Evolutionary conservation across 108 stramenopile genomes (phyloP), one percentile per base, ranked within the genome.

Genomic region (Epipyxis sp.): DNA sequence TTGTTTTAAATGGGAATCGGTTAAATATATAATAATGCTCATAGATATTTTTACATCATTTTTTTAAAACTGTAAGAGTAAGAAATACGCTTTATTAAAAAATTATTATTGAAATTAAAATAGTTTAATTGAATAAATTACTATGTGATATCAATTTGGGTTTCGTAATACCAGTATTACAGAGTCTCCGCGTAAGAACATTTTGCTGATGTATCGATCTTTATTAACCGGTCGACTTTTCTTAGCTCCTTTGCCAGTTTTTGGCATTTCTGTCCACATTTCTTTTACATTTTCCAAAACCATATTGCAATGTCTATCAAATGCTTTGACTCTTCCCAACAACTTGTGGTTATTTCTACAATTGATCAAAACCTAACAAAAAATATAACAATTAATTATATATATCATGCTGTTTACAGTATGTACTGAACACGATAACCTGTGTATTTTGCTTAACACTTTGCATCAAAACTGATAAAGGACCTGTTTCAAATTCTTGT

Each of bases 271-370:
- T 32, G 96, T 97, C 98, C 98, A 99, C 93, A 97, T 94, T 88
- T 99, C 98, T 82, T 96, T 96, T 42, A 99, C 98, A 78, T 97
- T 95, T 87, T 96, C 95, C 45, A 99, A 82, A 3, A 99, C 87
- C 87, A 93, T 97, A 79, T 88, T 88, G 82, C 86, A 88, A 45
- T 88, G 88, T 27, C 88, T 62, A 44, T 89, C 88, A 74, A 86
- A 99, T 42, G 98, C 98, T 84, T 97, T 98, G 27, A 99, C 96
- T 50, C 97, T 76, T 13, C 91, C 97, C 59, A 99, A 85, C 41
- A 98, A 84, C 76, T 99, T 99, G 88, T 99, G 98, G 84, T 98
- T 98, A 85, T 99, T 99, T 57, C 98, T 90, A 40, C 97, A 91
- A 85, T 97, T 98, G 80, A 99, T 89, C 27, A 99, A 83, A 1